Evolutionary conservation across 352 stramenopile genomes (phyloP).

Genomic region (Globisporangium parvum): DNA sequence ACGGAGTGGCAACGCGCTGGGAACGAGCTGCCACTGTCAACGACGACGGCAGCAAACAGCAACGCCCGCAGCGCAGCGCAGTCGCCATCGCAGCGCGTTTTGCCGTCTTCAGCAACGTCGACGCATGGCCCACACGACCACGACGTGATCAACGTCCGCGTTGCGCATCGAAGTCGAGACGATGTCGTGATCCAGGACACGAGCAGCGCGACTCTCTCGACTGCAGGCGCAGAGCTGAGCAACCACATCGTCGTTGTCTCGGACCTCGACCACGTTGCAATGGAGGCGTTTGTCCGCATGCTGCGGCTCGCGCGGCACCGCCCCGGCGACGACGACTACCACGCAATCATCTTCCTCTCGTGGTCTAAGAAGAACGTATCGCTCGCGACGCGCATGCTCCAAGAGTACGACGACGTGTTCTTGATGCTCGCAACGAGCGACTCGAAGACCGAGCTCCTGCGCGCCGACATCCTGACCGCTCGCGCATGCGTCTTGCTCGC

Average conservation of each 20-base stretch:
- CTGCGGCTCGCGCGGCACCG: slow-evolving; percentile 37
- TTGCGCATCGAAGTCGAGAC: slow-evolving; percentile 3
- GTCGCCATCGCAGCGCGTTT: too few species aligned
- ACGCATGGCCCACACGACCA: too few species aligned
- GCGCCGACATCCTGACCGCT: slow-evolving; percentile 49
- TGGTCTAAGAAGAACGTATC: slow-evolving; percentile 32
- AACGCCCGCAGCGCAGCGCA: too few species aligned
- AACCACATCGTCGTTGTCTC: slow-evolving; percentile 64
- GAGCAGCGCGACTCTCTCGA: slow-evolving; percentile 12
- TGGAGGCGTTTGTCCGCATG: slow-evolving; percentile 44
- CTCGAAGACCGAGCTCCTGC: slow-evolving; percentile 49
- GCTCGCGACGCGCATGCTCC: slow-evolving; percentile 20
- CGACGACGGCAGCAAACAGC: too few species aligned
- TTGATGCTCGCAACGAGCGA: slow-evolving; percentile 44
- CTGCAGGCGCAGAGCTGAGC: slow-evolving; percentile 18
- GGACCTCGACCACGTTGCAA: slow-evolving; percentile 34
- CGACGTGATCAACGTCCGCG: slow-evolving; percentile 4
- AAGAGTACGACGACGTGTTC: slow-evolving; percentile 45
- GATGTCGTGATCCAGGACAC: slow-evolving; percentile 38
- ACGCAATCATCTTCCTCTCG: slow-evolving; percentile 56
- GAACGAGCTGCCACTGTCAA: slow-evolving; percentile 35
- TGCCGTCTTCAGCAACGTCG: too few species aligned
- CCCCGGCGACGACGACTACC: slow-evolving; percentile 28
- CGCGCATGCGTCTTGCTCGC: slow-evolving; percentile 52
- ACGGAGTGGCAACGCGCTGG: slow-evolving; percentile 35